A percentile compares a stretch with the other conserved stretches of the same genome.
phyloP scores from a whole-genome alignment of 2,329 filamentous ascomycete species.

The Bipolaris sorokiniana region DNA sequence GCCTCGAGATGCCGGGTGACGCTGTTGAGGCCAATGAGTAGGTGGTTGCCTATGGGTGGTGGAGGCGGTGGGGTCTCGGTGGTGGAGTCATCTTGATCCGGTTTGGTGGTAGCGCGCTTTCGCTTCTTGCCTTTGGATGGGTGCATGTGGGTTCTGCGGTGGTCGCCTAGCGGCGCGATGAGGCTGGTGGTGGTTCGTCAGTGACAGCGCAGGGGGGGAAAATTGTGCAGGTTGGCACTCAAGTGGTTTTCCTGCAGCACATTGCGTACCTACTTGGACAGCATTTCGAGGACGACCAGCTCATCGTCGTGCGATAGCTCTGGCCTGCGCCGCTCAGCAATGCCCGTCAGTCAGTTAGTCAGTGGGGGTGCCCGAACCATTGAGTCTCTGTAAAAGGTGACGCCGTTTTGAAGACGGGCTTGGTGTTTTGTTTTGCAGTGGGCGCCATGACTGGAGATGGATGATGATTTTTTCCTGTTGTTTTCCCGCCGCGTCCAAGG shows the following conservation, averaged over 20 bases:
- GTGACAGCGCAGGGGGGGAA: neutral
- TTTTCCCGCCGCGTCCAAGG: neutral
- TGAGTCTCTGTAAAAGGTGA: conserved; percentile 66
- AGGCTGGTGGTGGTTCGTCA: conserved; percentile 54
- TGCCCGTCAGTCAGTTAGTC: neutral
- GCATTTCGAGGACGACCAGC: conserved; percentile 68
- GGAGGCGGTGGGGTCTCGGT: conserved; percentile 51
- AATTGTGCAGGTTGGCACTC: neutral
- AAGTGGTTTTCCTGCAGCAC: neutral
- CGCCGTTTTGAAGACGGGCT: conserved; percentile 68
- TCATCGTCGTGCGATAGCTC: conserved; percentile 64
- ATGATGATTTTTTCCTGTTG: neutral
- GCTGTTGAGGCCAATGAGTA: conserved; percentile 69
- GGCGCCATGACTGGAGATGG: conserved; percentile 30
- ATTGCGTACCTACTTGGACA: conserved; percentile 64
- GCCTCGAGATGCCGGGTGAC: conserved; percentile 66
- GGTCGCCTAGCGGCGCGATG: conserved; percentile 66
- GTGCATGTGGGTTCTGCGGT: conserved; percentile 61
- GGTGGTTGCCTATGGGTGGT: conserved; percentile 55
- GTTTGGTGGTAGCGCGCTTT: conserved; percentile 26
- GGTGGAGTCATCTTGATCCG: conserved; percentile 4
- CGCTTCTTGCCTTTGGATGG: conserved; percentile 67
- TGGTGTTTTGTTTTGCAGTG: conserved; percentile 43
- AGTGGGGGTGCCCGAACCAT: conserved; percentile 58
- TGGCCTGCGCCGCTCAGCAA: conserved; percentile 59